Base-by-base conservation (phyloP, 306 rosid species). In the Sindora glabra region DNA sequence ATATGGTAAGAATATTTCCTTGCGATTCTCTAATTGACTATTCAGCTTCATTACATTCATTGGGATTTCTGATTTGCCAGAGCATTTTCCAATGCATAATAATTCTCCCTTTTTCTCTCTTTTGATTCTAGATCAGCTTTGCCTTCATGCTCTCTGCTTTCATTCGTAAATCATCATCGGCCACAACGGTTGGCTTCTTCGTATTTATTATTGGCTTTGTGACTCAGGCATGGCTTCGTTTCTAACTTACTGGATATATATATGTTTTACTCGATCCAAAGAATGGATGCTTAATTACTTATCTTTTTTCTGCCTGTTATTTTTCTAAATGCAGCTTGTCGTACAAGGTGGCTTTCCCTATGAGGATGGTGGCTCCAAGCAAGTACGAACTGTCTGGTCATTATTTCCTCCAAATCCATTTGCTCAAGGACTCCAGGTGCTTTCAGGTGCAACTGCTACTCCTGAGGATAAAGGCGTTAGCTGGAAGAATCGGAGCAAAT, bases 331-430 rank as follows among this genome's bases (percentile, higher is more conserved):
- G 75, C 92, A 91, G 97, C 32, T 81, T 8, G 79, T 75, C 29
- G 64, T 76, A 41, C 57, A 13, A 47, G 77, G 54, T 53, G 96
- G 92, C 38, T 79, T 79, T 78, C 96, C 95, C 26, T 91, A 91
- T 36, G 1, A n/a, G n/a, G n/a, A n/a, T n/a, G n/a, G n/a, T n/a
- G n/a, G n/a, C n/a, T n/a, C n/a, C n/a, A n/a, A n/a, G n/a, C n/a
- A n/a, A n/a, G n/a, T n/a, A 18, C 81, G 74, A 69, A 3, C 12
- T 41, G 2, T 79, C 72, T 85, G 95, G 92, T 85, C 98, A 36
- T 44, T 91, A 17, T 87, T 87, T 79, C 95, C 98, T 0, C 98
- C 98, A 14, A 88, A 88, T 64, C 89, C 86, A 69, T 86, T 91
- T 44, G 76, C 96, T 60, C 30, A 79, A 77, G 96, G 80, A 53